Evolutionary conservation across 2,329 filamentous ascomycete genomes (phyloP), one percentile per base, ranked within the genome.

Genomic region (Chrysoporthe austroafricana): DNA sequence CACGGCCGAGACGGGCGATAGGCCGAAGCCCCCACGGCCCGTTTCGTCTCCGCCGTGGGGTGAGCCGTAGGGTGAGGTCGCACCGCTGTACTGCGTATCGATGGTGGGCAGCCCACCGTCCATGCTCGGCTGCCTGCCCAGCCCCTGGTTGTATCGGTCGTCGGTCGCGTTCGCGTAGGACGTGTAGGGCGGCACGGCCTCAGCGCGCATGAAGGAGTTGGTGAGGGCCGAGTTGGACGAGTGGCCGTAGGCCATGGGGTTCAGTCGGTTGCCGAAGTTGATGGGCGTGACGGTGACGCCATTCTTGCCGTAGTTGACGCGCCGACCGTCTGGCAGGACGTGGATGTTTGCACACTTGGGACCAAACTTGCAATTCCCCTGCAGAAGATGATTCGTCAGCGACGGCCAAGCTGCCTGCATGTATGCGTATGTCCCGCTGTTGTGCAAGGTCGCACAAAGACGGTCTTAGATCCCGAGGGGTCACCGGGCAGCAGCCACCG

Each of bases 361-460:
- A 70, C 96, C 96, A 78, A 98, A 99, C 80, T 98, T 98, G 89
- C 96, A 99, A 81, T 97, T 97, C 73, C 96, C 96, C 93, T 97
- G 64, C 66, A 62, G 16, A 48, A 44, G 54, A 42, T 21, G 61
- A n/a, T 26, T 8, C 34, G 42, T 66, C 64, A 58, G 32, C 36
- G 18, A 3, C 18, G 16, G 32, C 34, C 8, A 56, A 14, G 21
- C 34, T 9, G 39, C 9, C 26, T 43, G 18, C 39, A 43, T 43
- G 57, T 60, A 26, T n/a, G 39, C n/a, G 42, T 18, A 2, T 48
- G 63, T 64, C 42, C 21, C 36, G 14, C 52, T 69, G 68, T 18
- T 32, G 58, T 65, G 61, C n/a, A 46, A 18, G 26, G 72, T 66
- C 48, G 61, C 68, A 71, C 70, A 70, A 18, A 18, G 36, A 57